Evolutionary conservation across 2,329 filamentous ascomycete species (phyloP).

Genomic region (Beauveria scarabaeidicola): DNA sequence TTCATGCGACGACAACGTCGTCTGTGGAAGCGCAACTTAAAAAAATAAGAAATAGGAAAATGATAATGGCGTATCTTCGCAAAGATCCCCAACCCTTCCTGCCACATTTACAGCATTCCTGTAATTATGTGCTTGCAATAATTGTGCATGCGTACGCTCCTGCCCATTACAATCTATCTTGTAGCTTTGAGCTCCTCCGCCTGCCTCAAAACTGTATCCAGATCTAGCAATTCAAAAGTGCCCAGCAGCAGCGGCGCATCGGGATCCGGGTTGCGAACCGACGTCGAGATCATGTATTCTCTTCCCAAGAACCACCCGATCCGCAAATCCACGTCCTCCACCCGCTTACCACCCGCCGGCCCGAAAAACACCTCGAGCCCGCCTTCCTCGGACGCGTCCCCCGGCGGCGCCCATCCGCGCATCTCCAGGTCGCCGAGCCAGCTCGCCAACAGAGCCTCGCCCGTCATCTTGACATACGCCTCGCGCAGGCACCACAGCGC

Average conservation of each 20-base stretch:
- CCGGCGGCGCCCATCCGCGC: constrained; percentile 50
- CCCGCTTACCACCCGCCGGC: constrained; percentile 14
- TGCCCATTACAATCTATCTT: background rate
- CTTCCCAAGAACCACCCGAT: constrained; percentile 33
- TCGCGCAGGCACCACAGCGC: constrained; percentile 73
- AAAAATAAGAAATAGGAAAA: background rate
- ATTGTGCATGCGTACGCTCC: background rate
- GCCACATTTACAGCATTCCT: too few relatives aligned
- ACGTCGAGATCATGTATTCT: constrained; percentile 48
- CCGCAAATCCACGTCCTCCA: constrained; percentile 27
- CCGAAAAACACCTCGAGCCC: constrained; percentile 24
- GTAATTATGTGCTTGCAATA: background rate
- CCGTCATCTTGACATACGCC: constrained; percentile 76
- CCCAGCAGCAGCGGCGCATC: constrained; percentile 33
- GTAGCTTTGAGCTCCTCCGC: constrained; percentile 26
- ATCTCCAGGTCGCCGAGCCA: constrained; percentile 69
- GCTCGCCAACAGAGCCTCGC: constrained; percentile 63
- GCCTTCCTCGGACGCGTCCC: constrained; percentile 15
- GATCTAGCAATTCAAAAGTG: constrained; percentile 32
- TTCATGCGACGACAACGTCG: background rate
- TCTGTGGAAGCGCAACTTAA: background rate
- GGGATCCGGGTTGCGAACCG: constrained; percentile 34
- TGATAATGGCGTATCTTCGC: background rate
- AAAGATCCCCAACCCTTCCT: background rate
- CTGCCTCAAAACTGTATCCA: constrained; percentile 38